A percentile compares a stretch with the other conserved stretches of the same genome.
Evolutionary conservation across 371 early-diverging fungal genomes (phyloP).

Genomic region (Blastocladiella emersonii): DNA sequence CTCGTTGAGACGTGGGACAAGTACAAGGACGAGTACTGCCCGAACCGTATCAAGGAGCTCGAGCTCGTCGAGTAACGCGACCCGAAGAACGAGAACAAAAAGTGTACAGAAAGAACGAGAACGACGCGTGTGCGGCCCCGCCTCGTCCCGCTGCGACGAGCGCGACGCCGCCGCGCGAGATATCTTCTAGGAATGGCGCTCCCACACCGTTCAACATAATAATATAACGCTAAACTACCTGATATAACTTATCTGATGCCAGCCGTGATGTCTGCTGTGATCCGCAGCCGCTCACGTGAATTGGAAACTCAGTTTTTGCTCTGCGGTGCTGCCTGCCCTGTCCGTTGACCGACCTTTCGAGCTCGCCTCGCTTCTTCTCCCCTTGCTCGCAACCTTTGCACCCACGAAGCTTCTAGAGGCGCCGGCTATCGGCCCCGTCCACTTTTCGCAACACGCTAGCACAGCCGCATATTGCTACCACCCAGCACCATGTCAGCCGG

Average conservation of each 20-base stretch:
- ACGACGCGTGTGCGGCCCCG: no score
- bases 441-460: neutral
- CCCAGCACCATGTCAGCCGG: neutral
- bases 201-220: neutral
- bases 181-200: neutral
- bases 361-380: neutral
- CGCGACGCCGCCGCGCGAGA: neutral
- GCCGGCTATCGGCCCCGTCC: no score
- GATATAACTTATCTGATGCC: no score
- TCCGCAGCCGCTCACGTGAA: no score
- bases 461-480: neutral
- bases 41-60: conserved; percentile 10
- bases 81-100: neutral
- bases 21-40: conserved; percentile 46
- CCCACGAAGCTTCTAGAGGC: neutral
- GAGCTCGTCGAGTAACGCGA: conserved; percentile 6
- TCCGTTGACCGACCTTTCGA: no score
- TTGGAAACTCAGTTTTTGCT: no score
- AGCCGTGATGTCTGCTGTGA: no score
- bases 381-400: neutral
- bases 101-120: no score
- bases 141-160: neutral
- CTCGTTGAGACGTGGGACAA: conserved; percentile 16
- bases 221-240: no score
- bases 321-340: no score